Base-by-base conservation (phyloP, 192 early-diverging fungal species). In the Rhizoclosmatium sp. region DNA sequence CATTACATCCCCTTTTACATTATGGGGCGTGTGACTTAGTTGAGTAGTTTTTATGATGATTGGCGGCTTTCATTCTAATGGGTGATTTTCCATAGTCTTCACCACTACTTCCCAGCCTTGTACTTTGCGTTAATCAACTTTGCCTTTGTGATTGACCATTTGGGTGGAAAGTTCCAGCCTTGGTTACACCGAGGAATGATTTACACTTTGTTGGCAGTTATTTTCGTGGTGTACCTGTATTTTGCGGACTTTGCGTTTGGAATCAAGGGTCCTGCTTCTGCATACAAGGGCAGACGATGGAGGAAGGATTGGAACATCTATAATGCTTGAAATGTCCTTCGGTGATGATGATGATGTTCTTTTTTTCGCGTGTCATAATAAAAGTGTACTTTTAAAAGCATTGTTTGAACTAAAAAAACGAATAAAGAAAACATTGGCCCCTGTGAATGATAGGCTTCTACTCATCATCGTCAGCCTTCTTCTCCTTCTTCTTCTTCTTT, bases 71-170 rank as follows among this genome's bases (percentile, higher is more conserved):
- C 31, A 31, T 31, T 31, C 31, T 31, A 31, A 31, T 31, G 31
- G 31, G 31, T 54, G 51, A 12, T 12, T 54, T 54, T 54, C 16
- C 47, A 23, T 71, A 87, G 86, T 67, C 83, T 98, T 47, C 98
- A 99, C 81, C 98, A 98, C 83, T 98, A 98, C 81, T 97, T 98
- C 86, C 96, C 97, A 1, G 95, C 96, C 0, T 79, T 98, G 42
- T 98, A 98, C 83, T 99, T 98, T 89, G 91, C 92, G 19, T 91
- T 98, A 75, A 89, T 98, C 68, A 87, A 93, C 75, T 85, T 92
- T 10, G 90, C 90, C 5, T 93, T 90, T 79, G 44, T 95, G 23
- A 61, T 95, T 21, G 96, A 99, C 78, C 95, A 96, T 72, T 71
- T 91, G 46, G 46, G 58, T 45, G 76, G 78, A 84, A 19, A 56